Evolutionary conservation across 257 asterid species (phyloP).

Genomic region (Capsicum baccatum): DNA sequence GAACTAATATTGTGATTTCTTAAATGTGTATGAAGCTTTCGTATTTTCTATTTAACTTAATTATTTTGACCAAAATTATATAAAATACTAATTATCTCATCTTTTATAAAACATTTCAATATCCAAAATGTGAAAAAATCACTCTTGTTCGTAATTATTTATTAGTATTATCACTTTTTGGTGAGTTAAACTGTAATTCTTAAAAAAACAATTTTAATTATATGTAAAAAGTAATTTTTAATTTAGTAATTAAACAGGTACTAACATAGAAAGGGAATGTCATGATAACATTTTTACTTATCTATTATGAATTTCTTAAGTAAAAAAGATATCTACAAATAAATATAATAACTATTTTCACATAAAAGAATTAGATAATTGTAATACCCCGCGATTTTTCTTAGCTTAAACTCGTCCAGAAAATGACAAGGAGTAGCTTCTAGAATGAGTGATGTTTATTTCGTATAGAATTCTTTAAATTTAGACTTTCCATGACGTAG

Average conservation of each 20-base stretch:
- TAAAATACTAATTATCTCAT: not conserved
- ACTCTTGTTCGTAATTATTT: not conserved
- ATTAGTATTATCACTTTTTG: not conserved
- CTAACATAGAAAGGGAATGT: not conserved
- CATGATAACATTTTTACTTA: not conserved
- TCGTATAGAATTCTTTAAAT: no score
- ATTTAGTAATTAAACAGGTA: not conserved
- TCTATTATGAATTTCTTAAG: not conserved
- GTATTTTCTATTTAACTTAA: not conserved
- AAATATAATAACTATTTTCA: not conserved
- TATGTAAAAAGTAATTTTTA: not conserved
- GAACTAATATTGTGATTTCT: not conserved
- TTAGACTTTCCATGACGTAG: no score
- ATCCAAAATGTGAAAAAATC: not conserved
- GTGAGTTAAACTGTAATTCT: not conserved
- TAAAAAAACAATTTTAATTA: not conserved
- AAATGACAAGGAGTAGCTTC: no score
- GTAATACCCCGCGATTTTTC: no score
- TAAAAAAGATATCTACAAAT: not conserved
- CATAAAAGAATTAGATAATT: not conserved
- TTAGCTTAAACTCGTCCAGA: no score
- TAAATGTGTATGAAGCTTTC: not conserved
- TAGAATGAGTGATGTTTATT: no score
- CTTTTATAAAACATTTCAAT: not conserved
- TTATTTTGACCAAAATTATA: not conserved